These are phyloP conservation scores for Lumnitzera littorea DNA, from an alignment of 345 rosid species.

Conservation along the genomic window DNA sequence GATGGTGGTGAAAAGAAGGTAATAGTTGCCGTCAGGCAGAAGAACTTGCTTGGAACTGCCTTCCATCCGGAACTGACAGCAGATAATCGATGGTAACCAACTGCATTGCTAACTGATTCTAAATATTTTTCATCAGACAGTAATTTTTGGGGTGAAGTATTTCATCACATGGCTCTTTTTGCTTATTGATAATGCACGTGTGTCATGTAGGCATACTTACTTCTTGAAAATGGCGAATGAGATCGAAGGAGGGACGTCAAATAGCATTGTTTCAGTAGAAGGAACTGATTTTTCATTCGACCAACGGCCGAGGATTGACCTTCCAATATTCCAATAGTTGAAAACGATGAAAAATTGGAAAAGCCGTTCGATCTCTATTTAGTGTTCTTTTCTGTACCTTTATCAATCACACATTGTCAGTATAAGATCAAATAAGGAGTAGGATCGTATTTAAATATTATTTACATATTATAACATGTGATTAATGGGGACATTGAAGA, in stretches of 20 bases:
- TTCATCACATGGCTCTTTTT: background rate
- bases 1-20: slow-evolving; percentile 63
- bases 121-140: too few relatives aligned
- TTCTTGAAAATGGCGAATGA: slow-evolving; percentile 73
- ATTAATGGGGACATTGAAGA: too few relatives aligned
- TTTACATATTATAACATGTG: too few relatives aligned
- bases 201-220: slow-evolving; percentile 78
- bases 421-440: too few relatives aligned
- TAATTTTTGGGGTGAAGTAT: too few relatives aligned
- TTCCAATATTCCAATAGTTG: slow-evolving; percentile 51
- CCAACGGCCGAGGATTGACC: slow-evolving; percentile 48
- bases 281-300: slow-evolving; percentile 29
- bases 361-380: too few relatives aligned
- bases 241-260: slow-evolving; percentile 44
- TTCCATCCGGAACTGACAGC: slow-evolving; percentile 96
- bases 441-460: too few relatives aligned
- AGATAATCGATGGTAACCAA: slow-evolving; percentile 77
- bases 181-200: slow-evolving; percentile 5
- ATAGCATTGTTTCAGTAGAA: slow-evolving; percentile 33
- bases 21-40: slow-evolving; percentile 77
- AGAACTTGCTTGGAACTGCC: slow-evolving; percentile 80
- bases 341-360: background rate
- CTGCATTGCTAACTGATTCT: slow-evolving; percentile 1
- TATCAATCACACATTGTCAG: too few relatives aligned
- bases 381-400: too few relatives aligned